A percentile compares a stretch with the other conserved stretches of the same genome.
Conservation (phyloP, 331 rosid genomes). For the Erythrophleum ivorense region DNA sequence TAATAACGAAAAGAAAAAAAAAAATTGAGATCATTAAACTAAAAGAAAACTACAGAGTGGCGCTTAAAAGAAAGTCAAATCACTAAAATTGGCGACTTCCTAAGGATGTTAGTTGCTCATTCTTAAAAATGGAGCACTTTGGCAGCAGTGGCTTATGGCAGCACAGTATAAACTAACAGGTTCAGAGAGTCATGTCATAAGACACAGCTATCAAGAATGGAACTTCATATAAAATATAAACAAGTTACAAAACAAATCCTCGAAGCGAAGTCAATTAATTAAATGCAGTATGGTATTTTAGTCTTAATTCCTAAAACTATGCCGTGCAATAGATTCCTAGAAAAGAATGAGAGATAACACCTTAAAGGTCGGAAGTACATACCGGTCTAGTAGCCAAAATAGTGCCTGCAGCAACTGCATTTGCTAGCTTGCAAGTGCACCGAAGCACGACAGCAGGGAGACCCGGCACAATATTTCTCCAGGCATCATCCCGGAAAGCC, state of each 20-base stretch:
- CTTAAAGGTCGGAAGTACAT: not conserved
- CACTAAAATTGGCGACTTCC: not conserved
- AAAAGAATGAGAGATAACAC: not conserved
- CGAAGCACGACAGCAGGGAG: constrained; percentile 78
- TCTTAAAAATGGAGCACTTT: constrained; percentile 14
- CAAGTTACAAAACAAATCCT: not conserved
- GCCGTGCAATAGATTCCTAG: not conserved
- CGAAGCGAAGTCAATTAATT: not conserved
- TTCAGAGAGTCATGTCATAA: not conserved
- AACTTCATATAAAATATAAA: not conserved
- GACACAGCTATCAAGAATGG: not conserved
- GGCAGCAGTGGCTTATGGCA: not conserved
- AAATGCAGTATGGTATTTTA: not conserved
- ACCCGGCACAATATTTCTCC: constrained; percentile 81
- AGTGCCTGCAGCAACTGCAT: constrained; percentile 75
- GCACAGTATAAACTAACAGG: not conserved
- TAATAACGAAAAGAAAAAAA: not conserved
- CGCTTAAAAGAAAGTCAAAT: not conserved
- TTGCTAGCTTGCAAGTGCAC: constrained; percentile 77
- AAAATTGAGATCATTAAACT: constrained; percentile 1
- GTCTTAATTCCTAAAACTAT: not conserved
- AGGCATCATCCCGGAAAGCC: constrained; percentile 79
- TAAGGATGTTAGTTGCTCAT: not conserved
- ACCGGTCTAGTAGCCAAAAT: constrained; percentile 81
- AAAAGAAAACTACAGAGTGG: not conserved